Evolutionary conservation across 2,329 filamentous ascomycete species (phyloP), one percentile per base, ranked within the genome.

Genomic region (Fusarium nodosum): DNA sequence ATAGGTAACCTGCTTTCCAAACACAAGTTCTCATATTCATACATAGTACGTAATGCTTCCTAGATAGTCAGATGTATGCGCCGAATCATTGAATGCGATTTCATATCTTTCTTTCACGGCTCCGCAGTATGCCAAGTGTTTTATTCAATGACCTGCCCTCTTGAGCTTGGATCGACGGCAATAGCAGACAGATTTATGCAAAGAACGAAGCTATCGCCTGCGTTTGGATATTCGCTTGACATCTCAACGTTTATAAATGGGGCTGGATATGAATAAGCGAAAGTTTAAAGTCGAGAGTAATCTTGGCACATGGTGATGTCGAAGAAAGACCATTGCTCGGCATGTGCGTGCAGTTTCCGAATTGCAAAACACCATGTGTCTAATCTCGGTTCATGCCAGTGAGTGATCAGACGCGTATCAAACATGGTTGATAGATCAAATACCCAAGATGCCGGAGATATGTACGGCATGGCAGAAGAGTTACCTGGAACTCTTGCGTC

Each of bases 151-250:
- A 51, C 48, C 48, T 51, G 48, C 48, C 48, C 8, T 51, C 13
- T 51, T 51, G 9, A 51, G 48, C 15, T n/a, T 34, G 48, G 48
- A 51, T 51, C 48, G 7, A 36, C 48, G 34, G 6, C 28, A 22
- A 31, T 22, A 31, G 26, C 3, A 45, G 26, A 3, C 13, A 30
- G 15, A 12, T 51, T 22, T 26, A 51, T 51, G 48, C 48, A 41
- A n/a, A 26, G 34, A n/a, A 30, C 24, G 22, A 28, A 41, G 34
- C 24, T 20, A 41, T 51, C 48, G 16, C 34, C n/a, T 28, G 13
- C 34, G 13, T 51, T 34, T n/a, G 4, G 34, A 22, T 51, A 22
- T 30, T 30, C 34, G 18, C 22, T 20, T 51, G 20, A 51, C 10
- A 9, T 28, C 26, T 9, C 26, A 26, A 51, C 36, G 24, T 39